A percentile compares a stretch with the other conserved stretches of the same genome.
Evolutionary conservation across 2,329 filamentous ascomycete species (phyloP).

Genomic region (Fusarium verrucosum): DNA sequence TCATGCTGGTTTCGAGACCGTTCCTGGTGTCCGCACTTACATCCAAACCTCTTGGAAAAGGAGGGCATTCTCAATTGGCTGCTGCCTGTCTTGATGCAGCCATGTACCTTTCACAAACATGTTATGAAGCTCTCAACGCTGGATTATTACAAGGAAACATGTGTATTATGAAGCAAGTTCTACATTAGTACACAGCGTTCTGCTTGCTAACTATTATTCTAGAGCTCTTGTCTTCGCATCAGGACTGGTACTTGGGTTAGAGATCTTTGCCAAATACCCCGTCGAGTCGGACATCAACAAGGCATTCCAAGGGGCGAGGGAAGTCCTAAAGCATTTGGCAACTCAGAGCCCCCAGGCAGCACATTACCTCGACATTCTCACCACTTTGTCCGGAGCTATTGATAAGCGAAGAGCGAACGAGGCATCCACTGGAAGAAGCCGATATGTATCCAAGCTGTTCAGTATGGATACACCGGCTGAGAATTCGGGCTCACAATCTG

Average conservation of each 20-base stretch:
- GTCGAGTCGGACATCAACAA: constrained; percentile 55
- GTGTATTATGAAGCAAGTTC: constrained; percentile 65
- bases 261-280: constrained; percentile 61
- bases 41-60: constrained; percentile 43
- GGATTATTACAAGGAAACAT: constrained; percentile 62
- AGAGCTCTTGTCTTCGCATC: constrained; percentile 66
- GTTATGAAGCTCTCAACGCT: constrained; percentile 57
- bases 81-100: constrained; percentile 65
- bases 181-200: no score
- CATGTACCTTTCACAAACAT: constrained; percentile 64
- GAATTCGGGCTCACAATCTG: neutral
- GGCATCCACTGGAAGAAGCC: constrained; percentile 32
- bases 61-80: constrained; percentile 52
- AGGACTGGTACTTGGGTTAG: constrained; percentile 65
- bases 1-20: constrained; percentile 65
- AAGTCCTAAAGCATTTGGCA: constrained; percentile 59
- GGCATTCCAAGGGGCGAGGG: constrained; percentile 60
- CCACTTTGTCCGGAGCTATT: constrained; percentile 56
- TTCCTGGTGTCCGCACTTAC: constrained; percentile 63
- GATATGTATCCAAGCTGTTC: constrained; percentile 40
- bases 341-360: constrained; percentile 63
- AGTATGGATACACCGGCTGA: constrained; percentile 10
- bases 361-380: constrained; percentile 66
- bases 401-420: constrained; percentile 28
- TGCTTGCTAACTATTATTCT: neutral